phyloP scores from a whole-genome alignment of 169 alveolate genomes.

The Eimeria brunetti region DNA sequence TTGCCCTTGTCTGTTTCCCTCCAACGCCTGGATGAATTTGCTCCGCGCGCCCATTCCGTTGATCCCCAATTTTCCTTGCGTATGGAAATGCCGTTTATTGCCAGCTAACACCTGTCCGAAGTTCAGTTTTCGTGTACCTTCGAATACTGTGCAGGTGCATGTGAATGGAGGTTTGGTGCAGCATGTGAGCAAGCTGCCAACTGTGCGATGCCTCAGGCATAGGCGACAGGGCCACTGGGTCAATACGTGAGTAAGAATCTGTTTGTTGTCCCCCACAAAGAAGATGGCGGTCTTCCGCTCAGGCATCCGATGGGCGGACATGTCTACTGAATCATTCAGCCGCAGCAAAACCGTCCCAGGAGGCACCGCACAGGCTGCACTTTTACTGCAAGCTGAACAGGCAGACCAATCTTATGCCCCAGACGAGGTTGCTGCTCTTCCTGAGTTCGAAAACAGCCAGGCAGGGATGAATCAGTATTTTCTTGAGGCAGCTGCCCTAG shows the following conservation, averaged over 20 bases:
- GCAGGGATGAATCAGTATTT: slow-evolving; percentile 79
- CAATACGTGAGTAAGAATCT: not conserved
- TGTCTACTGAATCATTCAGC: slow-evolving; percentile 64
- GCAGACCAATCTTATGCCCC: slow-evolving; percentile 68
- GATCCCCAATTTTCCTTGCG: not conserved
- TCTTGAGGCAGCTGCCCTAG: slow-evolving; percentile 68
- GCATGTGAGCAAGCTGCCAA: not conserved
- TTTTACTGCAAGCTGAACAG: slow-evolving; percentile 62
- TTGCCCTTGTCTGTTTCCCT: not conserved
- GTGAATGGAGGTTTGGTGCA: slow-evolving; percentile 4
- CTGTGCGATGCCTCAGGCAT: slow-evolving; percentile 5
- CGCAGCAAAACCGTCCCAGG: slow-evolving; percentile 72
- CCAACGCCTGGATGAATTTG: not conserved
- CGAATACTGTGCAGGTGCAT: not conserved
- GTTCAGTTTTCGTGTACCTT: not conserved
- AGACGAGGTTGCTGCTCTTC: slow-evolving; percentile 61
- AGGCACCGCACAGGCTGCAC: slow-evolving; percentile 70
- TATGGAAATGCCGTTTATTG: not conserved
- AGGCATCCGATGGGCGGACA: slow-evolving; percentile 73
- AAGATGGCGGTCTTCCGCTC: slow-evolving; percentile 72
- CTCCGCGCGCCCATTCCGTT: not conserved
- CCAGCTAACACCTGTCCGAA: not conserved
- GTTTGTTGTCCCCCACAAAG: not conserved
- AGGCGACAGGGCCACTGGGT: slow-evolving; percentile 5
- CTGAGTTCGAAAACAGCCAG: slow-evolving; percentile 74